Base-by-base conservation (phyloP, 2,329 filamentous ascomycete species). In the Neofusicoccum umdonicola region DNA sequence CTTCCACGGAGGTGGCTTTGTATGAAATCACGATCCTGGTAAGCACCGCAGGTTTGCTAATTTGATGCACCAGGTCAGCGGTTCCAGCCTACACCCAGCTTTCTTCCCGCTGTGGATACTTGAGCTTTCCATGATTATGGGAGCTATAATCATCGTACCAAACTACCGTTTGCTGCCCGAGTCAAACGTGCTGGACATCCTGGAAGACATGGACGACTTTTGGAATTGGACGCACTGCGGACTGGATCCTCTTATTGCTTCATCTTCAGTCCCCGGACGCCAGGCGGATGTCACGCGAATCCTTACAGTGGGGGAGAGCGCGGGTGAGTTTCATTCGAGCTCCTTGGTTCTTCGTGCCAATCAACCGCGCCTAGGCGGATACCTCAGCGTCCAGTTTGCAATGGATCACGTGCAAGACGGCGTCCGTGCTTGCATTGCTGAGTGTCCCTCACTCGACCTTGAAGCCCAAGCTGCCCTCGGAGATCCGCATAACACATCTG, bases 91-190 rank as follows among this genome's bases (percentile, higher is more conserved):
- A 17, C 73, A 70, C 62, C 60, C 71, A 0, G 66, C 69, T 22
- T 77, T 73, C 74, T 71, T 73, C 57, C 65, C 69, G 1, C 67
- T 69, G 8, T 77, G 68, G 61, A 70, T 78, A 6, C 69, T 82
- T 4, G 74, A 81, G 12, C 73, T 81, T 35, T 72, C 77, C 27
- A 70, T 75, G 1, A 67, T 71, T 19, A 74, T 78, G 50, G 69
- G 69, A 15, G 80, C 83, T n/a, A 78, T 85, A 44, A 72, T 81
- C 31, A 69, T 85, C 7, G 72, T 77, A 1, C 79, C 82, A 0
- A 80, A 83, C 69, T 83, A 86, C 72, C 82, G 83, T 9, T 78
- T 85, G 4, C 67, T 83, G 15, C 83, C 83, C 17, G 82, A 84
- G 65, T 74, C 79, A 58, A 81, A 65, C 17, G 80, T 80, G 41